phyloP scores from a whole-genome alignment of 2,329 filamentous ascomycete species.

The Alternaria ventricosa region DNA sequence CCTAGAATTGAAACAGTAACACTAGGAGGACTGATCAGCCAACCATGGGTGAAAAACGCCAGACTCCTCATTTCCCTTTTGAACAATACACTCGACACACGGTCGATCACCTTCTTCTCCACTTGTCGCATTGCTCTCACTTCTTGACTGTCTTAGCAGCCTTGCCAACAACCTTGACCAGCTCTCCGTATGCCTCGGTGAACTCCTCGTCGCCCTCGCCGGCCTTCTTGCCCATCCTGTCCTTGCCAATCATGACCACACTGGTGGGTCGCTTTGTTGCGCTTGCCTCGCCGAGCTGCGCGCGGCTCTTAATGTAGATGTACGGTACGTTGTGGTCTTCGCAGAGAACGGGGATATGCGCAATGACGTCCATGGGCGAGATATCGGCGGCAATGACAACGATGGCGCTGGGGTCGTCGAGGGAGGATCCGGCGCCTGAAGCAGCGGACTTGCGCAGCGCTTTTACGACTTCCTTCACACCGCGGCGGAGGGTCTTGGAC shows the following conservation, averaged over 20 bases:
- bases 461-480: constrained; percentile 99
- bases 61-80: constrained; percentile 24
- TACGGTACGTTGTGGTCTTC: constrained; percentile 98
- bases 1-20: constrained; percentile 2
- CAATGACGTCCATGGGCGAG: constrained; percentile 98
- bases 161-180: constrained; percentile 66
- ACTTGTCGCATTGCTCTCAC: constrained; percentile 26
- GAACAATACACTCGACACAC: constrained; percentile 22
- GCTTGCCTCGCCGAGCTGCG: constrained; percentile 90
- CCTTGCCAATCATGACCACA: constrained; percentile 81
- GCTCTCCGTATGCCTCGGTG: constrained; percentile 60
- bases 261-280: constrained; percentile 96
- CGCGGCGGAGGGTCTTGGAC: constrained; percentile 93
- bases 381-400: constrained; percentile 97
- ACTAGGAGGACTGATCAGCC: constrained; percentile 2
- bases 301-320: constrained; percentile 90
- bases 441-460: constrained; percentile 88
- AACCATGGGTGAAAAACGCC: constrained; percentile 15
- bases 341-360: constrained; percentile 95
- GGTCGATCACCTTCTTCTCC: constrained; percentile 10
- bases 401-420: constrained; percentile 68
- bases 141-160: constrained; percentile 64
- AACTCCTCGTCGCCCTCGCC: constrained; percentile 57
- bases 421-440: constrained; percentile 66
- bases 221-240: constrained; percentile 57